These are phyloP conservation scores for Nadsonia fulvescens DNA, from an alignment of 805 yeast genomes.

Conservation along the genomic window DNA sequence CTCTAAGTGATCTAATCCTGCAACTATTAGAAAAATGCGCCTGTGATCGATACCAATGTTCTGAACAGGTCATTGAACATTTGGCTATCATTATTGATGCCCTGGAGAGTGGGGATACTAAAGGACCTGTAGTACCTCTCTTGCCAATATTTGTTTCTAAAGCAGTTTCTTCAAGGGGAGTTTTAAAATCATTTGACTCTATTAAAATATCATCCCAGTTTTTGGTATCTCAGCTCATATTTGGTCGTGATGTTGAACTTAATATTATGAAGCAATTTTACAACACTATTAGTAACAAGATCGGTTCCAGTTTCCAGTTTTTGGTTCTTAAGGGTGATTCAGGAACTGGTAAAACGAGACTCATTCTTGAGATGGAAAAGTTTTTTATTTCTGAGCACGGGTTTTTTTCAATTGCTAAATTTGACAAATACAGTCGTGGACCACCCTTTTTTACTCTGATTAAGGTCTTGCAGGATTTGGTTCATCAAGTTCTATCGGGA, in stretches of 20 bases:
- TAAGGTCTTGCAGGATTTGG: conserved; percentile 22
- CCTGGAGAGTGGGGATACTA: conserved; percentile 7
- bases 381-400: conserved; percentile 18
- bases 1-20: conserved; percentile 24
- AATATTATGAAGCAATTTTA: conserved; percentile 13
- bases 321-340: conserved; percentile 24
- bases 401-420: conserved; percentile 17
- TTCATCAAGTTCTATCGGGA: conserved; percentile 25
- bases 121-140: background rate
- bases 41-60: conserved; percentile 21
- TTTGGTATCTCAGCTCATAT: conserved; percentile 14
- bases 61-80: conserved; percentile 22
- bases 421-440: conserved; percentile 14
- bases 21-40: conserved; percentile 26
- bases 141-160: no score
- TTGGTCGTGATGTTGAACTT: conserved; percentile 17
- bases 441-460: conserved; percentile 23
- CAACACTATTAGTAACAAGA: conserved; percentile 8
- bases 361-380: conserved; percentile 23
- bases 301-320: conserved; percentile 14
- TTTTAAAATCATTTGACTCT: conserved; percentile 6
- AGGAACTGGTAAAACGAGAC: conserved; percentile 30
- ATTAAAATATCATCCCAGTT: conserved; percentile 8
- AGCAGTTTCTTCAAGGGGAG: conserved; percentile 2
- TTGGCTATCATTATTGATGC: conserved; percentile 13